A percentile compares a stretch with the other conserved stretches of the same genome.
These are phyloP conservation scores for Porodaedalea pini DNA, from an alignment of 1,284 basidiomycete species.

Conservation along the genomic window DNA sequence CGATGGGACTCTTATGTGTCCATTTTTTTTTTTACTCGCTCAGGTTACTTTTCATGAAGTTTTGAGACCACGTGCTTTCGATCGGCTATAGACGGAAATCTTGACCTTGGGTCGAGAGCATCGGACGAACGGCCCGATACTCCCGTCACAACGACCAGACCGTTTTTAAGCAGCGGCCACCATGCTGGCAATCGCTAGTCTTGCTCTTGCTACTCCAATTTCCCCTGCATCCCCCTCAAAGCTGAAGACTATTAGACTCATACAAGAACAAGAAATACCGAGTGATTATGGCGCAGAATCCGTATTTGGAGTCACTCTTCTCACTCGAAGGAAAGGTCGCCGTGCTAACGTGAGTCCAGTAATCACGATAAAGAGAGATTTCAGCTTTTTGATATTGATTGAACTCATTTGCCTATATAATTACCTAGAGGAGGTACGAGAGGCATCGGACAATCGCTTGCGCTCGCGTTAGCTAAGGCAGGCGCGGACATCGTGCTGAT, in stretches of 20 bases:
- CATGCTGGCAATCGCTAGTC: not conserved
- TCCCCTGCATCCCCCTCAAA: not conserved
- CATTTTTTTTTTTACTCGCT: too few species aligned
- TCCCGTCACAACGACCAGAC: not conserved
- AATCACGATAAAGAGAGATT: not conserved
- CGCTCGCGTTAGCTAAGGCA: constrained; percentile 18
- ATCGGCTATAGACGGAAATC: constrained; percentile 6
- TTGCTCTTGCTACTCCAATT: not conserved
- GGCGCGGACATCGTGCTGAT: constrained; percentile 25
- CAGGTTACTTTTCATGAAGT: too few species aligned
- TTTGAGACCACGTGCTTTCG: too few species aligned
- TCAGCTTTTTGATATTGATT: not conserved
- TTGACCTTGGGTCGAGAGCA: too few species aligned
- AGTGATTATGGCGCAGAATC: constrained; percentile 3
- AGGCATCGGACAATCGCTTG: constrained; percentile 19
- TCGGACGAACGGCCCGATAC: not conserved
- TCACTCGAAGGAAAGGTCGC: constrained; percentile 17
- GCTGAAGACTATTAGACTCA: not conserved
- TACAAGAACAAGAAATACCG: not conserved
- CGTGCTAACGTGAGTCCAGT: constrained; percentile 14
- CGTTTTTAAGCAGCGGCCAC: not conserved
- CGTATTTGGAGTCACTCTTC: constrained; percentile 17
- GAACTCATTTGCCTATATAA: not conserved
- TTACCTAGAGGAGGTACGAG: constrained; percentile 24
- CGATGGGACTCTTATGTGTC: too few species aligned